Percentiles rank a stretch among this genome's conserved stretches.
These are phyloP conservation scores for Domatiomyces catenatus DNA, from an alignment of 2,329 filamentous ascomycete species.

Conservation along the genomic window DNA sequence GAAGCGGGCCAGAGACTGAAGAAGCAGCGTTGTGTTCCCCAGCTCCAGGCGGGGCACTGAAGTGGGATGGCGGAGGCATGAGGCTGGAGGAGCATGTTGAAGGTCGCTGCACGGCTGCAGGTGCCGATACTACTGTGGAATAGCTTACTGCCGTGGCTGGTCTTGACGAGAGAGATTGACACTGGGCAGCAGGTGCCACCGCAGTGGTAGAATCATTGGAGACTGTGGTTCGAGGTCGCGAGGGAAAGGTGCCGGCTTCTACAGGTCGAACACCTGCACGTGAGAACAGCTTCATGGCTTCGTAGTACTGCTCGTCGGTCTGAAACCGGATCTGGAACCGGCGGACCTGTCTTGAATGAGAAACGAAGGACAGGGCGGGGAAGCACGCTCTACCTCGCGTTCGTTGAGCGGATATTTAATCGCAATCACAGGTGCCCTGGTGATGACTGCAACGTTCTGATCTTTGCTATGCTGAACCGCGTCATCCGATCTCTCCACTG, in stretches of 20 bases:
- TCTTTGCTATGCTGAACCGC: slow-evolving; percentile 9
- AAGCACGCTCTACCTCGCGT: slow-evolving; percentile 17
- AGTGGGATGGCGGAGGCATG: not conserved
- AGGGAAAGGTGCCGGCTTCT: slow-evolving; percentile 22
- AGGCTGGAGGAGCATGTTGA: not conserved
- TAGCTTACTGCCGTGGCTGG: not conserved
- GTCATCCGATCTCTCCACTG: slow-evolving; percentile 6
- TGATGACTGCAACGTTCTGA: slow-evolving; percentile 26
- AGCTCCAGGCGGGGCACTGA: not conserved
- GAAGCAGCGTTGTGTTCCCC: not conserved
- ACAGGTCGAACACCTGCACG: slow-evolving; percentile 29
- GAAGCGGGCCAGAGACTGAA: not conserved
- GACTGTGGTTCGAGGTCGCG: slow-evolving; percentile 11
- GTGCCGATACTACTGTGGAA: not conserved
- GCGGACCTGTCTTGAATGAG: slow-evolving; percentile 23
- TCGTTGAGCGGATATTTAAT: slow-evolving; percentile 27
- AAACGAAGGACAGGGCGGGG: slow-evolving; percentile 7
- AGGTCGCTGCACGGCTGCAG: not conserved
- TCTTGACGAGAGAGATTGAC: not conserved
- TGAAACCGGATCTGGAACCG: slow-evolving; percentile 32
- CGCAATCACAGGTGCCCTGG: slow-evolving; percentile 31
- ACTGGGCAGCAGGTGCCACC: not conserved
- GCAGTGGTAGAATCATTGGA: not conserved
- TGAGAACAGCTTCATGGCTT: slow-evolving; percentile 26
- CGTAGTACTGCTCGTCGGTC: slow-evolving; percentile 26